Evolutionary conservation across 441 rosid species (phyloP), one percentile per base, ranked within the genome.

Genomic region (Breynia disticha): DNA sequence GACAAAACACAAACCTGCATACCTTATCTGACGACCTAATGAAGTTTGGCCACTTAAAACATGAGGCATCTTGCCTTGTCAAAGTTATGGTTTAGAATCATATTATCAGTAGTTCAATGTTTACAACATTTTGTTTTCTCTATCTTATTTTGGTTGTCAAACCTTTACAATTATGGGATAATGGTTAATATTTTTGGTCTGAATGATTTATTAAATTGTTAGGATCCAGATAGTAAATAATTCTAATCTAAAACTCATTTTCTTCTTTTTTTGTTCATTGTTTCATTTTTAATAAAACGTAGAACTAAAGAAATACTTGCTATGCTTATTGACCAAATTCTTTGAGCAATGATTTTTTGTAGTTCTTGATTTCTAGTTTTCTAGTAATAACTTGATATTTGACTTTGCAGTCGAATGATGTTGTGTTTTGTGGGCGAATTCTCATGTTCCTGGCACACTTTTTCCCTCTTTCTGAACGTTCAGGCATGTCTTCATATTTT

Each of bases 391-490:
- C n/a, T 44, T 68, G 37, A 45, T 54, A 47, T 53, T 50, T 62
- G 43, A 61, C 48, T 67, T 50, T 70, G 16, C 67, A 93, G 99
- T 96, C 99, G 22, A 93, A 81, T 65, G 97, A 93, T 75, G 99
- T 89, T 46, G 93, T 93, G 56, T 89, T 89, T 61, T 93, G 97
- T 56, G 99, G 99, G 64, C 79, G 96, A 49, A 93, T 93, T 64
- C 96, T 93, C 62, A 86, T 84, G 96, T 89, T 89, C 62, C 71
- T 93, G 64, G 97, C 99, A 47, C 96, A 89, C 66, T 89, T 93
- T 72, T 89, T 93, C 49, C 98, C 99, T 1, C 57, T 93, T 20
- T 93, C 99, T 0, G 97, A 93, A 62, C 95, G 97, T 50, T 93
- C 98, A 68, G 98, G 98, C 86, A 75, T 47, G 18, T 60, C 19